Evolutionary conservation across 1,139 yeast species (phyloP), one percentile per base, ranked within the genome.

Genomic region (Suzukiozyma palmioleophila): DNA sequence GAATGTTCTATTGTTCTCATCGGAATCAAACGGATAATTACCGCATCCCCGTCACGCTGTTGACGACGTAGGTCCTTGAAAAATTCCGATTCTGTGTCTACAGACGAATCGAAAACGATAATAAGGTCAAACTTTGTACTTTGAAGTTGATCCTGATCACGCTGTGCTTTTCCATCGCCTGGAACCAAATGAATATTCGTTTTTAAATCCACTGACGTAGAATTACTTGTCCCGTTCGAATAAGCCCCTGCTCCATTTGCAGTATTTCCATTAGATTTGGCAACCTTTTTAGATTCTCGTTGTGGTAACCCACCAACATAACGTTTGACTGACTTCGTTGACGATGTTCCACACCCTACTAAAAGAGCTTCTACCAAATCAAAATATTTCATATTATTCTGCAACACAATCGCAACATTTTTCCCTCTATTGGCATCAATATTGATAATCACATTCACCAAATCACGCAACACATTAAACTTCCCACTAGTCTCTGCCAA

Each of bases 401-500:
- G 60, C 66, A 67, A 59, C 5, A 70, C 62, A 1, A 72, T 46
- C 0, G 62, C 76, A 11, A 71, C 53, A 37, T 61, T 57, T 44
- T 62, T 65, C n/a, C 52, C 48, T 44, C 73, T 70, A 2, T 66
- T 24, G 76, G 75, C 25, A 72, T 70, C 39, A 33, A 47, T 49
- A 44, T 39, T 54, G 12, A 64, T 54, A 8, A 69, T 56, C 7
- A 77, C 75, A 40, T 68, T 68, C 32, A 82, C 54, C 41, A 83
- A 57, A 55, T 84, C 85, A 40, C 72, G 73, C 44, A 88, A 62
- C 1, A 83, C 86, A 43, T 73, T 73, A 60, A 89, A 89, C 57
- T 89, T 90, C 22, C 97, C 97, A 56, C 95, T 83, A 3, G 94
- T 82, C 38, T 84, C 90, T 10, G 84, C 84, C 39, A 90, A 60